Evolutionary conservation across 345 rosid species (phyloP), one percentile per base, ranked within the genome.

Genomic region (Geranium rotundifolium): DNA sequence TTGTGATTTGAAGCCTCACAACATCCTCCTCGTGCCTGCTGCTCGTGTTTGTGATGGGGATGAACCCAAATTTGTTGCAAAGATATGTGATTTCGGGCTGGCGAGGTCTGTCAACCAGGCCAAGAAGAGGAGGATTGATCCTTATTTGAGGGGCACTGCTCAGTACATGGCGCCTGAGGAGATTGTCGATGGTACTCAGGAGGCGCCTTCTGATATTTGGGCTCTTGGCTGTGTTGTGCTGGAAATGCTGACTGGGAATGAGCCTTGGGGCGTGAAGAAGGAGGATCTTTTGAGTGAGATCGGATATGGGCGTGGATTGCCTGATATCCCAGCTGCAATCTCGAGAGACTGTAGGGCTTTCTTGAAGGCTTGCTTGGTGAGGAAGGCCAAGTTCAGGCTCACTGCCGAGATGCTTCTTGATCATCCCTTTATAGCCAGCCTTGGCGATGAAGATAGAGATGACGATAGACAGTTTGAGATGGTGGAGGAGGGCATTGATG

Each of bases 201-300:
- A 77, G 46, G 54, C 66, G 18, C 82, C 75, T 0, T 69, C 66
- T 1, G 88, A 84, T 64, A 54, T 83, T 7, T 83, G 84, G 88
- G 76, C 82, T 1, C 69, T 81, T 16, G 88, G 88, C 0, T 84
- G 84, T 50, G 56, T 67, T 0, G 85, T 81, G 16, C 59, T 77
- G n/a, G 82, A 83, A 80, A 75, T 81, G 83, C 65, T 73, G 5
- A 79, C 82, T 0, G 85, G 84, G 1, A 59, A 70, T 50, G 39
- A 7, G 30, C 75, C 80, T 5, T 83, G 88, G 88, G 12, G 61
- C 17, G 17, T 17, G 30, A 46, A 10, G 1, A 55, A 37, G 8
- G 4, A 67, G 0, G 58, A 58, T 16, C 29, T 70, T 1, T 19
- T 67, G 56, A 15, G 15, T 19, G 59, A 41, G 50, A 76, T 72